Percentiles rank a stretch among this genome's conserved stretches.
Conservation (phyloP, 192 early-diverging fungal genomes). For the Haplosporangium gracile region DNA sequence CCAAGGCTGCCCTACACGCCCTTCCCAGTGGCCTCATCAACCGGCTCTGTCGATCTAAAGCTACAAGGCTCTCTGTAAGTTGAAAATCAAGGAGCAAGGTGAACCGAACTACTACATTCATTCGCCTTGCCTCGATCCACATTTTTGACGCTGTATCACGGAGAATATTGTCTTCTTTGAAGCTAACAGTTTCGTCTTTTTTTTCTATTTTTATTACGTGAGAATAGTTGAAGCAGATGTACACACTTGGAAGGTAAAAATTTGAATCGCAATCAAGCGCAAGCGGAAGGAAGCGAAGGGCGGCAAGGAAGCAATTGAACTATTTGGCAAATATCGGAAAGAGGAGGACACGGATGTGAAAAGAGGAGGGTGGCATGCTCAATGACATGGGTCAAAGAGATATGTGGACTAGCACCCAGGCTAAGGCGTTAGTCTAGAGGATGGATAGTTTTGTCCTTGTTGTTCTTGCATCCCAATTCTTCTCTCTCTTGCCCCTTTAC, state of each 20-base stretch:
- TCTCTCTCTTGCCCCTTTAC: neutral
- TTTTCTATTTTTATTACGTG: neutral
- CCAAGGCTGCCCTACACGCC: conserved; percentile 44
- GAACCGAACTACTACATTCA: neutral
- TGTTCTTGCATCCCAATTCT: neutral
- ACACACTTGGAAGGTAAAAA: conserved; percentile 52
- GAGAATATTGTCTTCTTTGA: neutral
- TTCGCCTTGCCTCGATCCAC: too few species aligned
- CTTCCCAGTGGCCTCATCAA: conserved; percentile 47
- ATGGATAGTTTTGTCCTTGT: neutral
- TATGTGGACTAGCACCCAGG: neutral
- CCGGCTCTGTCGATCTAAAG: conserved; percentile 49
- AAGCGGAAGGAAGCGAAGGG: neutral
- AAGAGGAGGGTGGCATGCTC: neutral
- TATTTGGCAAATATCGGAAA: neutral
- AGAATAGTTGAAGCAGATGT: conserved; percentile 52
- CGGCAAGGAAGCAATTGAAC: neutral
- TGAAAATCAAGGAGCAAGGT: neutral
- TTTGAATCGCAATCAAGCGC: neutral
- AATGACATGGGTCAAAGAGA: neutral
- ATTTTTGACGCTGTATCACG: neutral
- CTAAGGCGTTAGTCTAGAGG: neutral
- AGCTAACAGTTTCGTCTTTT: neutral
- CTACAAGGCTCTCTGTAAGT: conserved; percentile 51
- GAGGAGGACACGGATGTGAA: neutral